Conservation (phyloP, 2,329 filamentous ascomycete species). For the Aspergillus fijiensis region DNA sequence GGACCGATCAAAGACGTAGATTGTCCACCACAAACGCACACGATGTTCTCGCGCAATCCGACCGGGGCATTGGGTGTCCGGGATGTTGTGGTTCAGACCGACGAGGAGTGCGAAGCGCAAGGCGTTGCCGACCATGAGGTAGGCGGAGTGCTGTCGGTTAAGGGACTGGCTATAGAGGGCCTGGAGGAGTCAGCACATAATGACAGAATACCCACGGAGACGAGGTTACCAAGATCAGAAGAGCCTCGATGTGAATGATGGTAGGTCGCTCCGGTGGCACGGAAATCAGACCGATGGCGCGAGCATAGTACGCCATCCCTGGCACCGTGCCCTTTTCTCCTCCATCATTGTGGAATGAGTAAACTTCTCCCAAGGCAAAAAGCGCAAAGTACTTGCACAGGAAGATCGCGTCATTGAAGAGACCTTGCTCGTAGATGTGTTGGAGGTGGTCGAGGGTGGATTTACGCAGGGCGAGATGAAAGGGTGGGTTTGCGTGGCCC, state of each 20-base stretch:
- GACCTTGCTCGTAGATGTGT: conserved; percentile 24
- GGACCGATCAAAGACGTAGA: conserved; percentile 40
- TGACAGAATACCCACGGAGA: neutral
- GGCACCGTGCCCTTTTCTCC: conserved; percentile 29
- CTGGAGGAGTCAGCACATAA: conserved; percentile 6
- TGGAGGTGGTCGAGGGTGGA: conserved; percentile 36
- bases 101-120: conserved; percentile 40
- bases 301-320: conserved; percentile 42
- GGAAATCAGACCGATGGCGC: conserved; percentile 37
- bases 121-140: conserved; percentile 32
- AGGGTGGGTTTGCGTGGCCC: conserved; percentile 29
- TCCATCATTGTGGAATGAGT: conserved; percentile 32
- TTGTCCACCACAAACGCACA: conserved; percentile 33
- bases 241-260: conserved; percentile 41
- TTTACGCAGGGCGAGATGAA: conserved; percentile 33
- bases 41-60: conserved; percentile 35
- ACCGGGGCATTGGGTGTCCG: conserved; percentile 24
- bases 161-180: conserved; percentile 27
- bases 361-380: conserved; percentile 45
- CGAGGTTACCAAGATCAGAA: conserved; percentile 34
- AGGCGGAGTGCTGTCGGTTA: conserved; percentile 29
- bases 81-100: conserved; percentile 41
- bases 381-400: conserved; percentile 44
- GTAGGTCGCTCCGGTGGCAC: conserved; percentile 44
- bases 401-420: conserved; percentile 29